phyloP scores from a whole-genome alignment of 768 basidiomycete genomes.

The Candolleomyces aberdarensis region DNA sequence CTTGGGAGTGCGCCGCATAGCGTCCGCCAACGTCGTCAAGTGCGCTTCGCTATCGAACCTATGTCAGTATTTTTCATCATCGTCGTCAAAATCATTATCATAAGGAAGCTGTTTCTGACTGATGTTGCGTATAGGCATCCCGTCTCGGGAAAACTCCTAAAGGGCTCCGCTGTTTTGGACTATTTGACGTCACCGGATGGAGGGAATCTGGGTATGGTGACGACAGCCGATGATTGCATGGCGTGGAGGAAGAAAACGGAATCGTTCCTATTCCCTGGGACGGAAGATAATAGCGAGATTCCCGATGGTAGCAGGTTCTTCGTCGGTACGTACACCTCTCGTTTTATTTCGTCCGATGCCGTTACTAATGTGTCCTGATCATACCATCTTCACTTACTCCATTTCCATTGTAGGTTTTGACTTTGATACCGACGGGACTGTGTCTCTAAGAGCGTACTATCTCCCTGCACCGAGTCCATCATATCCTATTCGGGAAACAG shows the following conservation, averaged over 20 bases:
- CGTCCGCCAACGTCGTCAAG: constrained; percentile 18
- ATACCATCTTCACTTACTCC: background rate
- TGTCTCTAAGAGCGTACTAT: constrained; percentile 29
- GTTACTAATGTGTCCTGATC: background rate
- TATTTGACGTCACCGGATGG: constrained; percentile 22
- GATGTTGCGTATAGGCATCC: constrained; percentile 20
- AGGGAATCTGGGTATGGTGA: constrained; percentile 27
- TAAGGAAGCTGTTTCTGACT: background rate
- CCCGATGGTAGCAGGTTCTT: constrained; percentile 26
- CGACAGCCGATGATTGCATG: constrained; percentile 18
- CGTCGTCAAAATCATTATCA: background rate
- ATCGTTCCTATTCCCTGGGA: constrained; percentile 23
- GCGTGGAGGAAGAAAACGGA: constrained; percentile 27
- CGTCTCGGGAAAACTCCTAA: constrained; percentile 19
- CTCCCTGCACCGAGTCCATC: constrained; percentile 18
- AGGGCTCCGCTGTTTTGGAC: constrained; percentile 23
- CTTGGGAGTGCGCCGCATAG: constrained; percentile 10
- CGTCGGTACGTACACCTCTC: constrained; percentile 19
- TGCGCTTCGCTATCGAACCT: constrained; percentile 32
- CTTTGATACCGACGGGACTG: constrained; percentile 21
- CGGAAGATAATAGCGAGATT: constrained; percentile 11
- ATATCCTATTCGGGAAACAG: background rate
- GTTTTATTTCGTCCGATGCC: background rate
- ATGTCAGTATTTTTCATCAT: constrained; percentile 17
- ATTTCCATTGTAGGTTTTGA: constrained; percentile 23